These are phyloP conservation scores for Thymus mandschuricus DNA, from an alignment of 257 asterid species.

Conservation along the genomic window DNA sequence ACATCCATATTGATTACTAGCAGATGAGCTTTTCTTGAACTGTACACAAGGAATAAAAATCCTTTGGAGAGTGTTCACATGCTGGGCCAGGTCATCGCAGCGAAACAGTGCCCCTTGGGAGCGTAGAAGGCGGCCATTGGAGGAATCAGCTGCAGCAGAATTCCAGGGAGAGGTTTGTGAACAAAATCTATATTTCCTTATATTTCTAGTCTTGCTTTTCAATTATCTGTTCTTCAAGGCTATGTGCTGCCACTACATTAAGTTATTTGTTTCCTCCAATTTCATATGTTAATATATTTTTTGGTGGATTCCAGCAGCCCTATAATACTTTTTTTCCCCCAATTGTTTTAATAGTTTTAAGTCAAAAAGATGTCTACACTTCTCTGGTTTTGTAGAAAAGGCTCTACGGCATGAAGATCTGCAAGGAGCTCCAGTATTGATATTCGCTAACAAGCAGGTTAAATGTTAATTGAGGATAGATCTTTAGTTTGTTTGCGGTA, in stretches of 20 bases:
- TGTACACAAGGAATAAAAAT: background rate
- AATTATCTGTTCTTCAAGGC: too few species aligned
- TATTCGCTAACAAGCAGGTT: slow-evolving; percentile 84
- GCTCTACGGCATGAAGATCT: slow-evolving; percentile 83
- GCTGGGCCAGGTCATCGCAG: too few species aligned
- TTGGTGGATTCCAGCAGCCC: background rate
- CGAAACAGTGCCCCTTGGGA: too few species aligned
- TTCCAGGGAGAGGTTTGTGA: too few species aligned
- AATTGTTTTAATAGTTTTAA: background rate
- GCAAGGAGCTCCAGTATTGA: slow-evolving; percentile 82
- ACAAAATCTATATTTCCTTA: too few species aligned
- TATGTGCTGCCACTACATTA: too few species aligned
- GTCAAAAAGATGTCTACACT: background rate
- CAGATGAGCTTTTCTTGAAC: background rate
- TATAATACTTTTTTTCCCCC: background rate
- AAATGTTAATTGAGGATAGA: background rate
- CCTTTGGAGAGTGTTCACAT: background rate
- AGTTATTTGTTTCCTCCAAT: too few species aligned
- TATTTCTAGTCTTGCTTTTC: too few species aligned
- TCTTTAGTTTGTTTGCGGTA: background rate
- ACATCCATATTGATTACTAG: background rate
- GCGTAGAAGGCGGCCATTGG: too few species aligned
- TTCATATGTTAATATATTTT: background rate
- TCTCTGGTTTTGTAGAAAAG: slow-evolving; percentile 56
- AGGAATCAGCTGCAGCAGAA: too few species aligned